Conservation (phyloP, 2,329 filamentous ascomycete species). For the Pestalotiopsis sp. region DNA sequence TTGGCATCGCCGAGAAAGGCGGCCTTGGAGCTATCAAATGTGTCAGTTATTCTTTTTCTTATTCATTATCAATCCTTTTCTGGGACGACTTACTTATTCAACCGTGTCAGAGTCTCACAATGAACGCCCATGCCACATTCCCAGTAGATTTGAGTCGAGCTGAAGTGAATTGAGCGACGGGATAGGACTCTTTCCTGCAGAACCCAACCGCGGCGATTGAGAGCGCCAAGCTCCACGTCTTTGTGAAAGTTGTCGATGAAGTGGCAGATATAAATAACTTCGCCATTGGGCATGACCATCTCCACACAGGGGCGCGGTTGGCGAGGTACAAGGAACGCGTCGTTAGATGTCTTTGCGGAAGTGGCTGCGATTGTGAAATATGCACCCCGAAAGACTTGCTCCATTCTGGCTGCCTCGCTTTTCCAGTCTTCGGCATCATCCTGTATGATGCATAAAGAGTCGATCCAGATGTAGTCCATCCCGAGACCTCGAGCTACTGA, state of each 20-base stretch:
- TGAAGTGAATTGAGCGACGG: not conserved
- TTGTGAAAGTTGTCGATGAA: not conserved
- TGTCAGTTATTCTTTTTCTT: too few relatives aligned
- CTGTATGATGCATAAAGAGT: not conserved
- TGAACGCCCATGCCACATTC: not conserved
- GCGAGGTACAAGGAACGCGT: not conserved
- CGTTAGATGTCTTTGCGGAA: not conserved
- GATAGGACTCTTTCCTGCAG: not conserved
- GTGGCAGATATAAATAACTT: not conserved
- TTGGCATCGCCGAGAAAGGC: conserved; percentile 13
- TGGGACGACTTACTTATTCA: conserved; percentile 6
- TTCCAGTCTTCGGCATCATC: not conserved
- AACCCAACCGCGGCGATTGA: not conserved
- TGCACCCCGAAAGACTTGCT: not conserved
- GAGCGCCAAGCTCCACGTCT: not conserved
- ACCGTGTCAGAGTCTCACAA: conserved; percentile 8
- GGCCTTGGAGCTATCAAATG: conserved; percentile 4
- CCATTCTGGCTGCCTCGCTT: not conserved
- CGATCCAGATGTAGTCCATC: not conserved
- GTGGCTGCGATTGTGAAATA: conserved; percentile 3
- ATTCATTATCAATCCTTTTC: too few relatives aligned
- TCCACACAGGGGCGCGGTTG: not conserved
- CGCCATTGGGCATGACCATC: not conserved
- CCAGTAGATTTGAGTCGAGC: not conserved
- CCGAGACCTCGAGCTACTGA: not conserved